Evolutionary conservation across 352 stramenopile genomes (phyloP).

Genomic region (Elongisporangium anandrum): DNA sequence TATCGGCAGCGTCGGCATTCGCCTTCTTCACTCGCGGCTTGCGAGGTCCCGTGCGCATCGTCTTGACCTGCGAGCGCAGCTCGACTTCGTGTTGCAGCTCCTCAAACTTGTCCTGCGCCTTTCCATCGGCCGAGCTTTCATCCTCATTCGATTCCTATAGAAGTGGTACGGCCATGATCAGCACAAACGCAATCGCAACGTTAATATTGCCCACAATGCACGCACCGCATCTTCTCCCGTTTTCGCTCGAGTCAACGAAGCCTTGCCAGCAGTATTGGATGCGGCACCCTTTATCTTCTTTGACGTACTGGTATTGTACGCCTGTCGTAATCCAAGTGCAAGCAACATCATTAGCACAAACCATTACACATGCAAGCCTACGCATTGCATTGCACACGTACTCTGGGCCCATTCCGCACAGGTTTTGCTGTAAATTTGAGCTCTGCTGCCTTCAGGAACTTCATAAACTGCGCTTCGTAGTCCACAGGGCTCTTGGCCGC

Average conservation of each 20-base stretch:
- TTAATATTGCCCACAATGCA: constrained; percentile 4
- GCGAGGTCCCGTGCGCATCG: constrained; percentile 64
- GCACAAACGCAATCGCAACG: constrained; percentile 7
- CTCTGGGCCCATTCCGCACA: constrained; percentile 46
- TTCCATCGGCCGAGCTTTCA: constrained; percentile 43
- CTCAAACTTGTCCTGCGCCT: constrained; percentile 48
- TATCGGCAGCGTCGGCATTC: constrained; percentile 28
- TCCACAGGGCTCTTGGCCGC: constrained; percentile 59
- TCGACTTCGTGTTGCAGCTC: constrained; percentile 51
- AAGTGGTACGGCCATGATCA: neutral
- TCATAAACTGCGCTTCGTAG: constrained; percentile 80
- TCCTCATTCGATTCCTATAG: constrained; percentile 56
- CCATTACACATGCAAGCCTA: neutral
- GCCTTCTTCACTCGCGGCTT: constrained; percentile 57
- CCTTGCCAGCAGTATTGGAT: constrained; percentile 45
- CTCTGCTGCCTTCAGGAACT: constrained; percentile 73
- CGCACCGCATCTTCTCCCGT: constrained; percentile 28
- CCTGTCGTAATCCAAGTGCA: constrained; percentile 9
- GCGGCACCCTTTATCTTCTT: constrained; percentile 57
- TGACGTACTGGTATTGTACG: constrained; percentile 50
- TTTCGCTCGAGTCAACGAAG: constrained; percentile 29
- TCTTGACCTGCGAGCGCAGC: constrained; percentile 32
- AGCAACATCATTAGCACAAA: neutral
- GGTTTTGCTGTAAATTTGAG: constrained; percentile 64
- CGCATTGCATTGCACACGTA: constrained; percentile 11